Evolutionary conservation across 2,329 filamentous ascomycete genomes (phyloP), one percentile per base, ranked within the genome.

Genomic region (Hypoxylon sp.): DNA sequence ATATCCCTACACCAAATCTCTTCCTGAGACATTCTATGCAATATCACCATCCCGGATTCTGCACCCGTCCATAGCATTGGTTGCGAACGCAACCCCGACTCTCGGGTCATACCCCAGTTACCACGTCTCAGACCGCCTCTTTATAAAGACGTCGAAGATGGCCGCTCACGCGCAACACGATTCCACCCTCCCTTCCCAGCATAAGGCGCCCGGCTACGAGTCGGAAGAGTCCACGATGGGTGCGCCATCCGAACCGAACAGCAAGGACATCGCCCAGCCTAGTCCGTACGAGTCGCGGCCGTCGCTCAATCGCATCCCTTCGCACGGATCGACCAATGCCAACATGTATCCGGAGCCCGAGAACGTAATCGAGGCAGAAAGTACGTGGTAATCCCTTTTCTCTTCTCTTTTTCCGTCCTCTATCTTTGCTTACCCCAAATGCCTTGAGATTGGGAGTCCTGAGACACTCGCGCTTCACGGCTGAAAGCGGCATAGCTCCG

Each of bases 301-400:
- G n/a, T 70, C 66, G 4, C 62, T 68, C 24, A 66, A 70, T 19
- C 72, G 72, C 46, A 74, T 75, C 24, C 68, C 72, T 10, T 77
- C 77, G 6, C 60, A 60, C 8, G 28, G 11, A 3, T 64, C 65
- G 2, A 65, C 64, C 2, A 67, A 66, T 34, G 64, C 60, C 8
- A 65, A 70, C 51, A 67, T 65, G 3, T 67, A 65, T 32, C 63
- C 63, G 26, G 65, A 67, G 1, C 65, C 68, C 0, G 68, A 68
- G 34, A 70, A 67, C 49, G 68, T 65, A 7, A 15, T 70, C 49
- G 63, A 68, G 59, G 68, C 61, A 8, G 72, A 74, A 24, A 63
- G 64, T 66, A 60, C 41, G 59, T 56, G 26, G 19, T 39, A 7
- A 52, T 32, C n/a, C 17, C 4, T 20, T 20, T 22, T 32, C 51